phyloP scores from a whole-genome alignment of 2,329 filamentous ascomycete genomes.

The Erysiphe pulchra region DNA sequence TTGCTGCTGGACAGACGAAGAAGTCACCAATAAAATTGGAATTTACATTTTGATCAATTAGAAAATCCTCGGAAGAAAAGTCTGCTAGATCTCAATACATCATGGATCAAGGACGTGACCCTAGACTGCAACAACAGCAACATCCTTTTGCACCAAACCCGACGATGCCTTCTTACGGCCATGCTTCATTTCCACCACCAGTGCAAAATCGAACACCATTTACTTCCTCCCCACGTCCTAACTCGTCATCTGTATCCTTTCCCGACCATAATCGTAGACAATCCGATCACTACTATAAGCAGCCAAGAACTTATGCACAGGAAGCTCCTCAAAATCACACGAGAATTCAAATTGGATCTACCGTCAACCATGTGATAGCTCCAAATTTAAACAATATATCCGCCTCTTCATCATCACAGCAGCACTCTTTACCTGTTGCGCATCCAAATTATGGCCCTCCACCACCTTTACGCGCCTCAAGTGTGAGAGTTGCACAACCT shows the following conservation, averaged over 20 bases:
- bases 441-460: slow-evolving; percentile 14
- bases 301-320: slow-evolving; percentile 10
- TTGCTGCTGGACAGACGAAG: too few species aligned
- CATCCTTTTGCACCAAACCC: slow-evolving; percentile 11
- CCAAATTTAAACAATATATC: slow-evolving; percentile 17
- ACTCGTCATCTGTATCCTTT: slow-evolving; percentile 8
- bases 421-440: slow-evolving; percentile 13
- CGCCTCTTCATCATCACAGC: slow-evolving; percentile 23
- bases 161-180: slow-evolving; percentile 12
- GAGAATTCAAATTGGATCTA: slow-evolving; percentile 13
- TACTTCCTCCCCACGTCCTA: slow-evolving; percentile 12
- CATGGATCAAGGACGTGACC: slow-evolving; percentile 12
- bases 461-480: slow-evolving; percentile 10
- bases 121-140: slow-evolving; percentile 6
- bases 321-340: slow-evolving; percentile 11
- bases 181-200: slow-evolving; percentile 9
- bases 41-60: too few species aligned
- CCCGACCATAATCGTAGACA: slow-evolving; percentile 13
- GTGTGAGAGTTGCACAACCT: slow-evolving; percentile 17
- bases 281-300: slow-evolving; percentile 12
- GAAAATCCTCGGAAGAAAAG: too few species aligned
- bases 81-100: slow-evolving; percentile 4
- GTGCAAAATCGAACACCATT: slow-evolving; percentile 8
- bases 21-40: too few species aligned
- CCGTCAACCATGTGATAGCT: slow-evolving; percentile 11